phyloP scores from a whole-genome alignment of 129 eudicot genomes.

The Smallanthus sonchifolius region DNA sequence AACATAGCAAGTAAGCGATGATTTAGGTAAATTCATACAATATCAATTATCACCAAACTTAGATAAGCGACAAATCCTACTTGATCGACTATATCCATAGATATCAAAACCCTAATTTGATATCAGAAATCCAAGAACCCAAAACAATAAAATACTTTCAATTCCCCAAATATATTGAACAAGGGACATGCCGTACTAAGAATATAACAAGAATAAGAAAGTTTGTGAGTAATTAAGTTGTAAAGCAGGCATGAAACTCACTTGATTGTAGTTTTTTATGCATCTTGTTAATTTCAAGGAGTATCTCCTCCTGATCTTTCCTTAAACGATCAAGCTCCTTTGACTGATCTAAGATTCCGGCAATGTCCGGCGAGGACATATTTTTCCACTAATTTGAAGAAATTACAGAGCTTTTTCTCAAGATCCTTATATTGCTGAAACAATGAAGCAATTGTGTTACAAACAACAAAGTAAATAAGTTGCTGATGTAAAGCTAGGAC shows the following conservation, averaged over 20 bases:
- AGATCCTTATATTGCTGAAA: slow-evolving; percentile 12
- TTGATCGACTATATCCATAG: slow-evolving; percentile 7
- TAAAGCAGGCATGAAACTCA: slow-evolving; percentile 22
- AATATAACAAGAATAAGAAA: neutral
- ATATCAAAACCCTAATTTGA: slow-evolving; percentile 16
- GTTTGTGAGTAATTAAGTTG: neutral
- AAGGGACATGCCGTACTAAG: neutral
- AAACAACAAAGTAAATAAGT: neutral
- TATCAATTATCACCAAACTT: neutral
- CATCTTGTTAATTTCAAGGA: slow-evolving; percentile 71
- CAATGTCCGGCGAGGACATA: slow-evolving; percentile 67
- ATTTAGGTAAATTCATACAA: slow-evolving; percentile 2
- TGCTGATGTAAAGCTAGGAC: neutral
- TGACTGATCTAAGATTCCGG: slow-evolving; percentile 61
- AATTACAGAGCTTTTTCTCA: slow-evolving; percentile 9
- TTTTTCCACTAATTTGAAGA: slow-evolving; percentile 7
- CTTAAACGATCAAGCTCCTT: slow-evolving; percentile 92
- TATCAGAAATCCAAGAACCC: slow-evolving; percentile 6
- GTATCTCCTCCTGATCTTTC: slow-evolving; percentile 73
- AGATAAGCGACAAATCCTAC: neutral
- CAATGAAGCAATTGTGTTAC: neutral
- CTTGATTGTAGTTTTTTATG: slow-evolving; percentile 81
- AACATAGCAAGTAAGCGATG: neutral
- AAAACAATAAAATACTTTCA: slow-evolving; percentile 4
- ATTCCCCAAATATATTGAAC: slow-evolving; percentile 9